phyloP scores from a whole-genome alignment of 179 eudicot genomes.

The Gypsophila paniculata region DNA sequence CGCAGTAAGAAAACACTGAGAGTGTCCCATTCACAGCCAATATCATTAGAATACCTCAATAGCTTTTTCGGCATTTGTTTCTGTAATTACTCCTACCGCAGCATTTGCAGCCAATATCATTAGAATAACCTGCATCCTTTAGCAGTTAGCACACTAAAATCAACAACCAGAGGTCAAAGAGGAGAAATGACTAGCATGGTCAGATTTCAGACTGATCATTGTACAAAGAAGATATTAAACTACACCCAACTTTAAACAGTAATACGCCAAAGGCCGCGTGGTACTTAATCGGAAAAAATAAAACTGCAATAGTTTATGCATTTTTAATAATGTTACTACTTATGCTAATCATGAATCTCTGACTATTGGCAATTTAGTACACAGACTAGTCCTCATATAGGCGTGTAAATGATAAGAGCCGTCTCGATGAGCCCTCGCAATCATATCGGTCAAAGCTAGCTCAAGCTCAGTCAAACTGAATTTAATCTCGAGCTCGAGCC shows the following conservation, averaged over 20 bases:
- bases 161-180: slow-evolving; percentile 4
- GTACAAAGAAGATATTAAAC: background rate
- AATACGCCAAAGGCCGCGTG: background rate
- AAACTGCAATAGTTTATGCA: background rate
- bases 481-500: too few species aligned
- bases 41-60: slow-evolving; percentile 53
- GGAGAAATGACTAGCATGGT: background rate
- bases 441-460: too few species aligned
- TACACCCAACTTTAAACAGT: background rate
- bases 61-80: slow-evolving; percentile 99
- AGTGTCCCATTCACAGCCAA: background rate
- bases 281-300: background rate
- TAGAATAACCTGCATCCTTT: slow-evolving; percentile 70
- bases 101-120: slow-evolving; percentile 99
- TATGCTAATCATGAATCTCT: too few species aligned
- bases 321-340: too few species aligned
- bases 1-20: background rate
- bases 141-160: slow-evolving; percentile 14
- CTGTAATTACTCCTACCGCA: slow-evolving; percentile 97
- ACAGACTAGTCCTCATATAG: too few species aligned
- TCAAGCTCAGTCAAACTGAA: too few species aligned
- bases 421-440: too few species aligned
- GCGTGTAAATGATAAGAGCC: too few species aligned
- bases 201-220: background rate
- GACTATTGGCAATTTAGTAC: too few species aligned